Base-by-base conservation (phyloP, 2,329 filamentous ascomycete species). In the Talaromyces verruculosus region DNA sequence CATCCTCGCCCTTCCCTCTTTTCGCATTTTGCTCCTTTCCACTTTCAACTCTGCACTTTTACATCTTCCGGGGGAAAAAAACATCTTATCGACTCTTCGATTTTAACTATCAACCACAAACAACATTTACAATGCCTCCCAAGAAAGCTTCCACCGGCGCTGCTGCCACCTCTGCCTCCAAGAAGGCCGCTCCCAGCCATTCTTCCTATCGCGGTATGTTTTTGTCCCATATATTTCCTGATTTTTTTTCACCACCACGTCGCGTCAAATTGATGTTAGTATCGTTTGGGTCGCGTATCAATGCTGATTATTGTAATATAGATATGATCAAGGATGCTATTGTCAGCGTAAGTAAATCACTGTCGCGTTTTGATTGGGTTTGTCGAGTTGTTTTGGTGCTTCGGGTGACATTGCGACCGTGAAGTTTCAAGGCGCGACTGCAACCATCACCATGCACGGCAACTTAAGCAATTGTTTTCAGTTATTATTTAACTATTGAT, bases 251-350 rank as follows among this genome's bases (percentile, higher is more conserved):
- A 76, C 78, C 72, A 79, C 75, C 69, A 69, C 76, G 78, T 86
- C 82, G 82, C 82, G 77, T 75, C 59, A 68, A 68, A 59, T 71
- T 74, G 72, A 76, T 74, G 62, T 67, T 72, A 66, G 64, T 70
- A 76, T 75, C 69, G 73, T 77, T 74, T 67, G 79, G 74, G 78
- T 88, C 85, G 84, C 85, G 74, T 79, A 74, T 69, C 71, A 77
- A 78, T 85, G 77, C 84, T 87, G 81, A 87, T 83, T 76, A 72
- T 65, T 72, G 70, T 71, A 51, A 74, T 75, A 76, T 78, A 89
- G 88, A 89, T 80, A 89, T 90, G 88, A 88, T 90, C 79, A 89
- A 89, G 81, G 87, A 90, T 79, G 88, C 88, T 72, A 88, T 90
- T 76, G 79, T 89, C 75, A 86, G 85, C 80, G 88, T 90, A 80